A percentile compares a stretch with the other conserved stretches of the same genome.
phyloP scores from a whole-genome alignment of 352 stramenopile species.

The Phytophthora sansomeana region DNA sequence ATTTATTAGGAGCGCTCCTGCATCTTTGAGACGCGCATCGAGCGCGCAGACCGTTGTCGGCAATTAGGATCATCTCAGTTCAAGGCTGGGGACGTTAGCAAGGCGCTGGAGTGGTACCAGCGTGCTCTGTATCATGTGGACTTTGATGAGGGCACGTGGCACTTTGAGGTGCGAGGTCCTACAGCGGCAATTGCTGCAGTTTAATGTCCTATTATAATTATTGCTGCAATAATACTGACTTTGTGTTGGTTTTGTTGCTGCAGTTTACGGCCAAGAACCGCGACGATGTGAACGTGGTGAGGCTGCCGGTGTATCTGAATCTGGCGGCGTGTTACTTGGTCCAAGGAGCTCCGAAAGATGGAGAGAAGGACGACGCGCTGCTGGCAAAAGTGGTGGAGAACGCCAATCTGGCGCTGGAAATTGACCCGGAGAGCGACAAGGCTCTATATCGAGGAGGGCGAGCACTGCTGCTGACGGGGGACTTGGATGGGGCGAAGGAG shows the following conservation, averaged over 20 bases:
- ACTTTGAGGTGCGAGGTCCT: conserved; percentile 69
- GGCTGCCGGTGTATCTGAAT: conserved; percentile 83
- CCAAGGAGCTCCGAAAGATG: conserved; percentile 46
- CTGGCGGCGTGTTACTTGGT: conserved; percentile 78
- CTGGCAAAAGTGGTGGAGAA: conserved; percentile 69
- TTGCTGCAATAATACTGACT: neutral
- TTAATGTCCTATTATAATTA: neutral
- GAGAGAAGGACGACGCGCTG: conserved; percentile 39
- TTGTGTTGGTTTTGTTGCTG: neutral
- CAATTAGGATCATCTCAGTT: conserved; percentile 70
- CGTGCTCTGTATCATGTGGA: conserved; percentile 83
- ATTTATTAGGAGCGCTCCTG: conserved; percentile 75
- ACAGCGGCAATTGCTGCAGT: neutral
- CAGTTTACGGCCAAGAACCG: conserved; percentile 82
- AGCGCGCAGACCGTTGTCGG: conserved; percentile 68
- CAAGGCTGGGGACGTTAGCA: conserved; percentile 52
- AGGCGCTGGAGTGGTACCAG: conserved; percentile 76
- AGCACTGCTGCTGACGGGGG: conserved; percentile 61
- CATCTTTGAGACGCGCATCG: conserved; percentile 86
- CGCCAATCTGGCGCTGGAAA: conserved; percentile 68
- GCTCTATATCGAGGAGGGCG: conserved; percentile 82
- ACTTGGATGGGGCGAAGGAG: conserved; percentile 63
- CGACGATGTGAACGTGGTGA: conserved; percentile 73
- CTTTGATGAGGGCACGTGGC: conserved; percentile 88
- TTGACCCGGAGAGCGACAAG: conserved; percentile 85